A percentile compares a stretch with the other conserved stretches of the same genome.
These are phyloP conservation scores for Neurospora sp. DNA, from an alignment of 495 filamentous ascomycete genomes.

Conservation along the genomic window DNA sequence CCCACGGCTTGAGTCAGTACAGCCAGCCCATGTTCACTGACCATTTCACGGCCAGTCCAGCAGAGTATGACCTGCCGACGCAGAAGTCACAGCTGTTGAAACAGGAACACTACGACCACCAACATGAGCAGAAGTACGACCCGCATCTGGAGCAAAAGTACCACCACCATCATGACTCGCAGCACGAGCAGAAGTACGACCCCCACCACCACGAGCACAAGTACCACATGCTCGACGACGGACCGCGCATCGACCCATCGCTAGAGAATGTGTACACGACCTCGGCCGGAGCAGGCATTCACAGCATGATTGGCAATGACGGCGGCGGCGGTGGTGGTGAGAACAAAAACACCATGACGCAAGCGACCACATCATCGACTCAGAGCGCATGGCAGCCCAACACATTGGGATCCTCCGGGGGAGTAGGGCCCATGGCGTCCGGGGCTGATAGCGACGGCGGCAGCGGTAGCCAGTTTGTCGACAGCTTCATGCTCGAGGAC, in stretches of 20 bases:
- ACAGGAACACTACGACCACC: background rate
- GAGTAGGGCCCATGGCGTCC: background rate
- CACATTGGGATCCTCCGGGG: background rate
- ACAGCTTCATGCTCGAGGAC: background rate
- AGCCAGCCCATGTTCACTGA: background rate
- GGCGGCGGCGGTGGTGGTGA: background rate
- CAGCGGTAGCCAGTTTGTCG: background rate
- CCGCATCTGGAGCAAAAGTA: background rate
- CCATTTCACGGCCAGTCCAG: background rate
- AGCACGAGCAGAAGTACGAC: background rate
- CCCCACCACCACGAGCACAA: background rate
- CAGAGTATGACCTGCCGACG: background rate
- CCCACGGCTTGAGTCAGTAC: conserved; percentile 8
- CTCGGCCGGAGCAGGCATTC: background rate
- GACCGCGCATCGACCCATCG: conserved; percentile 16
- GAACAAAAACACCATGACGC: background rate
- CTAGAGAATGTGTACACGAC: conserved; percentile 4
- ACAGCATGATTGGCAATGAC: background rate
- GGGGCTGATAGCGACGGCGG: background rate
- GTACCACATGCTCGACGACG: background rate
- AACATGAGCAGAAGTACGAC: background rate
- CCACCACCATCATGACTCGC: background rate
- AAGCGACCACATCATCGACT: background rate
- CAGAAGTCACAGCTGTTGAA: background rate
- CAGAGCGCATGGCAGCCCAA: background rate